A percentile compares a stretch with the other conserved stretches of the same genome.
Conservation (phyloP, 495 filamentous ascomycete species). For the Tricharina praecox region DNA sequence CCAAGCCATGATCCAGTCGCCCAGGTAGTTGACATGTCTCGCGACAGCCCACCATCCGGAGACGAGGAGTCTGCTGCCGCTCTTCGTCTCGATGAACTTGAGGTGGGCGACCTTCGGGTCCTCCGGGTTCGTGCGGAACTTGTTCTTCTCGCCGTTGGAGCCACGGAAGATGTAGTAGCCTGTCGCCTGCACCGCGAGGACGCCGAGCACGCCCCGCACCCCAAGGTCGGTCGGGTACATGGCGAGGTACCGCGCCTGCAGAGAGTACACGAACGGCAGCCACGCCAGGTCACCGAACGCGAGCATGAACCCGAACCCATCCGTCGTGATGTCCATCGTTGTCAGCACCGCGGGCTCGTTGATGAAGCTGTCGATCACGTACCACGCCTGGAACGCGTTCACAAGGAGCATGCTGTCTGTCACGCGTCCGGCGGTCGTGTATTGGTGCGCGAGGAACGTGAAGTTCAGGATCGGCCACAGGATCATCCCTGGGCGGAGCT, state of each 20-base stretch:
- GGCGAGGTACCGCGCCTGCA: conserved; percentile 77
- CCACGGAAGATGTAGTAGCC: conserved; percentile 85
- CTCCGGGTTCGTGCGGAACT: conserved; percentile 73
- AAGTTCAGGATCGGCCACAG: conserved; percentile 80
- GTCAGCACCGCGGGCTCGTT: conserved; percentile 87
- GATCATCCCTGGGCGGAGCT: conserved; percentile 78
- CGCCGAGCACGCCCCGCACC: conserved; percentile 38
- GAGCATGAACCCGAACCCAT: conserved; percentile 97
- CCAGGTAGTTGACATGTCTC: conserved; percentile 94
- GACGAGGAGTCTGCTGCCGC: conserved; percentile 61
- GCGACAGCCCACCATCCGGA: conserved; percentile 92
- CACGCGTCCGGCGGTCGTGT: conserved; percentile 61
- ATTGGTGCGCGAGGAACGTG: conserved; percentile 74
- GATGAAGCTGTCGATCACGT: conserved; percentile 71
- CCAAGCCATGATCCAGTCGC: conserved; percentile 91
- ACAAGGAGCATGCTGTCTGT: conserved; percentile 80
- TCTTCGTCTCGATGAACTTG: conserved; percentile 71
- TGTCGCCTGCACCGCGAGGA: conserved; percentile 44
- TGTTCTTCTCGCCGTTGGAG: conserved; percentile 86
- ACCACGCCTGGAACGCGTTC: conserved; percentile 60
- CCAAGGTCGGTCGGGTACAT: conserved; percentile 67
- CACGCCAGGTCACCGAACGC: conserved; percentile 85
- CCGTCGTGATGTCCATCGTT: conserved; percentile 87
- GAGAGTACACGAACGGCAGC: conserved; percentile 78
- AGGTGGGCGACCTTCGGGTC: conserved; percentile 68